phyloP scores from a whole-genome alignment of 495 filamentous ascomycete genomes.

The Neurospora tetrasperma region DNA sequence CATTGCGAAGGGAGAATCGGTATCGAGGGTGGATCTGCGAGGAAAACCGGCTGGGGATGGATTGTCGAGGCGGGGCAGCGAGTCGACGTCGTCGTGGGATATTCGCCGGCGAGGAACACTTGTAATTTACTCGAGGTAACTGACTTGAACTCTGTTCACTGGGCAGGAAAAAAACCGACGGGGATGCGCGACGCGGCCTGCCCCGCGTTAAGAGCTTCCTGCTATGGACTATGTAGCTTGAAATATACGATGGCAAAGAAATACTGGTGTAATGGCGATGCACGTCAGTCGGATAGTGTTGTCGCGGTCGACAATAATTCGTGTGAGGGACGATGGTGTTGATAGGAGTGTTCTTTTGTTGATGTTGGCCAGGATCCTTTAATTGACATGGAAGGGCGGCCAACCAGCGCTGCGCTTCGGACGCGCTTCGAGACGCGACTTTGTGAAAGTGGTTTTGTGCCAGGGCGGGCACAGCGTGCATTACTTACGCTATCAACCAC shows the following conservation, averaged over 20 bases:
- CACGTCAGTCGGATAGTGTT: neutral
- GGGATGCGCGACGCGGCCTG: neutral
- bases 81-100: neutral
- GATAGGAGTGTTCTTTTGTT: neutral
- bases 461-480: neutral
- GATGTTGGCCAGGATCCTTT: neutral
- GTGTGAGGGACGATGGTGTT: neutral
- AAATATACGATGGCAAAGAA: neutral
- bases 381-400: slow-evolving; percentile 1
- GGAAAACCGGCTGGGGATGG: neutral
- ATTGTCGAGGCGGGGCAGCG: slow-evolving; percentile 16
- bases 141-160: neutral
- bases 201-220: neutral
- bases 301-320: neutral
- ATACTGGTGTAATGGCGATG: neutral
- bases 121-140: neutral
- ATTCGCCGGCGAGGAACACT: neutral
- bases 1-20: slow-evolving; percentile 42
- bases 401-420: slow-evolving; percentile 1
- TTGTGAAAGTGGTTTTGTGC: neutral
- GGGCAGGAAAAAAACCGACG: neutral
- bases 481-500: neutral
- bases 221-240: neutral
- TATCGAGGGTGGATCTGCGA: neutral
- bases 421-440: slow-evolving; percentile 9